A percentile compares a stretch with the other conserved stretches of the same genome.
Evolutionary conservation across 75 land plant species (phyloP).

Genomic region (Cryptomeria japonica): DNA sequence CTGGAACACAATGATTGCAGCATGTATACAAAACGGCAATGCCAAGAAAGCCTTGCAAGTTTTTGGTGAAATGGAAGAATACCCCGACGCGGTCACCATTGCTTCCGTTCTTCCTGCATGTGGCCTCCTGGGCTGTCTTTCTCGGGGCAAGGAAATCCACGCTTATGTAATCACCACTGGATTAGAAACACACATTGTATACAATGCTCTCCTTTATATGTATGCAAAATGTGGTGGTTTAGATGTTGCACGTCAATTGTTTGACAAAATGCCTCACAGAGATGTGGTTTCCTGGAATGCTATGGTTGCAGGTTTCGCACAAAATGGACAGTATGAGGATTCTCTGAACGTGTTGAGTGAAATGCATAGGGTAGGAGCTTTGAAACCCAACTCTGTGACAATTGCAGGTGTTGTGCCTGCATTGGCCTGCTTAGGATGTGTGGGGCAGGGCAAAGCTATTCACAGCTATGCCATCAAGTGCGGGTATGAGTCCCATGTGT

Average conservation of each 20-base stretch:
- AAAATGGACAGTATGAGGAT: not conserved
- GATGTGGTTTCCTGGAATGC: slow-evolving; percentile 17
- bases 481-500: slow-evolving; percentile 14
- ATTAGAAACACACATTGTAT: slow-evolving; percentile 4
- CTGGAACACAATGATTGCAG: slow-evolving; percentile 55
- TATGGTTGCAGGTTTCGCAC: slow-evolving; percentile 13
- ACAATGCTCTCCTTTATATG: slow-evolving; percentile 17
- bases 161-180: slow-evolving; percentile 8
- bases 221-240: slow-evolving; percentile 10
- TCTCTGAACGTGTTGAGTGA: not conserved
- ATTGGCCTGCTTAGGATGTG: not conserved
- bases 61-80: slow-evolving; percentile 31
- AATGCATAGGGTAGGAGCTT: not conserved
- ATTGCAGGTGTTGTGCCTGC: slow-evolving; percentile 16
- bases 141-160: slow-evolving; percentile 9
- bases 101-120: slow-evolving; percentile 37
- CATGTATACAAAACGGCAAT: slow-evolving; percentile 22
- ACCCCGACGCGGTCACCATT: slow-evolving; percentile 35
- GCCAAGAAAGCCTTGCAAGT: slow-evolving; percentile 24
- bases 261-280: slow-evolving; percentile 7
- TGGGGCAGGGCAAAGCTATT: slow-evolving; percentile 6
- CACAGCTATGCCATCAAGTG: slow-evolving; percentile 9
- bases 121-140: not conserved
- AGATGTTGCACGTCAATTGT: slow-evolving; percentile 11
- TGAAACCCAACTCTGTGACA: not conserved